These are phyloP conservation scores for Jaapia argillacea DNA, from an alignment of 768 basidiomycete species.

Conservation along the genomic window DNA sequence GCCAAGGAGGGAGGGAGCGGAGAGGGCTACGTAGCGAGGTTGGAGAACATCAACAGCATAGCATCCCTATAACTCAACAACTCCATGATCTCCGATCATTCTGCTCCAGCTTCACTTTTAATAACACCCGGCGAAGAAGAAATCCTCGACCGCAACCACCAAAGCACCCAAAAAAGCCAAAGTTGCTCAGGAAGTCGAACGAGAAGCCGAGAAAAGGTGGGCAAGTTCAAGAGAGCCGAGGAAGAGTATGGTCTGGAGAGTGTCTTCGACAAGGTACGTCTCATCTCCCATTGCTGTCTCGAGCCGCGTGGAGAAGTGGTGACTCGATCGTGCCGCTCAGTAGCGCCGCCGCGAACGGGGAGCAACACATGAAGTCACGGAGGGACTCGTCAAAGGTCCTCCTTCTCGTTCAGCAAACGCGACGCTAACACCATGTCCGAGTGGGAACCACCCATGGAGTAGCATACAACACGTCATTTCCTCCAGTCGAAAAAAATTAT, in stretches of 20 bases:
- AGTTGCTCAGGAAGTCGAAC: conserved; percentile 54
- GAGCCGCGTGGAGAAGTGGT: not conserved
- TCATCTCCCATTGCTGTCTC: too few species aligned
- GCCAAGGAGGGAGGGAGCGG: too few species aligned
- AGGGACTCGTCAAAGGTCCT: conserved; percentile 76
- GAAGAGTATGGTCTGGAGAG: conserved; percentile 68
- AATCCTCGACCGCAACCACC: conserved; percentile 20
- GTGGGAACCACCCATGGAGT: conserved; percentile 73
- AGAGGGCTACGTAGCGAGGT: too few species aligned
- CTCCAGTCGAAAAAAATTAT: conserved; percentile 75
- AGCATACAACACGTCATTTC: conserved; percentile 84
- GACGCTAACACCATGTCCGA: conserved; percentile 71
- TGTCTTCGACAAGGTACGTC: conserved; percentile 71
- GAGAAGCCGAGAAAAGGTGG: conserved; percentile 54
- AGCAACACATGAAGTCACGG: conserved; percentile 69
- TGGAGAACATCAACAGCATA: too few species aligned
- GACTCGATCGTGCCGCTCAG: conserved; percentile 16
- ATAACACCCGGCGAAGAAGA: conserved; percentile 61
- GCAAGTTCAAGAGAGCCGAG: conserved; percentile 36
- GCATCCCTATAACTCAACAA: too few species aligned
- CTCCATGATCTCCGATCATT: too few species aligned
- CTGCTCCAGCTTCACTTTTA: too few species aligned
- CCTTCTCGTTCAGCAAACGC: conserved; percentile 80
- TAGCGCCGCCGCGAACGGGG: conserved; percentile 84
- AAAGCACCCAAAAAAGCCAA: conserved; percentile 64